Conservation (phyloP, 768 basidiomycete genomes). For the Nidularia sp. region DNA sequence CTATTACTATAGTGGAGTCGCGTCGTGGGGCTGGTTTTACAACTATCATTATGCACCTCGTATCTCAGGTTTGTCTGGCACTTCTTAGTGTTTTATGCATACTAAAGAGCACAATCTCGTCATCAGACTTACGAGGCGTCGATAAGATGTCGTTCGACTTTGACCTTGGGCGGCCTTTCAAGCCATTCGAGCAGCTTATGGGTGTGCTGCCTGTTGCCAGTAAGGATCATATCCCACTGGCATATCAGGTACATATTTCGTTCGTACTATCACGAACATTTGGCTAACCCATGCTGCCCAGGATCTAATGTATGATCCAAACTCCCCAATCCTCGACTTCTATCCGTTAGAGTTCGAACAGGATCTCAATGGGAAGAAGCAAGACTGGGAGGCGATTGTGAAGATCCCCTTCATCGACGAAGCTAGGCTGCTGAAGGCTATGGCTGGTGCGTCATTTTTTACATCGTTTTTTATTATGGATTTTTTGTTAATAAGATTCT, state of each 20-base stretch:
- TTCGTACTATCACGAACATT: not conserved
- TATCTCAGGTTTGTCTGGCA: slow-evolving; percentile 60
- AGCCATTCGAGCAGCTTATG: slow-evolving; percentile 95
- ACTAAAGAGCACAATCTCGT: slow-evolving; percentile 1
- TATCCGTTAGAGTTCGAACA: slow-evolving; percentile 89
- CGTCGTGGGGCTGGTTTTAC: slow-evolving; percentile 99
- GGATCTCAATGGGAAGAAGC: slow-evolving; percentile 97
- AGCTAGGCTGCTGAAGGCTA: slow-evolving; percentile 69
- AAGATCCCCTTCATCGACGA: slow-evolving; percentile 98
- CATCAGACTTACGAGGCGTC: slow-evolving; percentile 60
- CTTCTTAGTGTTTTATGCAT: slow-evolving; percentile 2
- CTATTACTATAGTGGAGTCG: slow-evolving; percentile 96
- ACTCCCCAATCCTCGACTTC: slow-evolving; percentile 89
- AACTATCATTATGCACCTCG: slow-evolving; percentile 96
- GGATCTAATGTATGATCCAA: slow-evolving; percentile 86
- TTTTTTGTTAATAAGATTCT: slow-evolving; percentile 2
- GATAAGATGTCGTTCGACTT: slow-evolving; percentile 84
- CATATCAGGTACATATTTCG: slow-evolving; percentile 64
- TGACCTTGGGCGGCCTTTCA: slow-evolving; percentile 84
- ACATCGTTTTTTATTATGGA: not conserved
- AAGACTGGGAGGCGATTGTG: slow-evolving; percentile 98
- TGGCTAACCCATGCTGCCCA: slow-evolving; percentile 19
- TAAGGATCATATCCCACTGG: slow-evolving; percentile 80
- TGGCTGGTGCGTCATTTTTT: slow-evolving; percentile 56
- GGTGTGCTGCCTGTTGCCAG: slow-evolving; percentile 93